Conservation (phyloP, 139 green algal species). For the Picochlorum sp. region DNA sequence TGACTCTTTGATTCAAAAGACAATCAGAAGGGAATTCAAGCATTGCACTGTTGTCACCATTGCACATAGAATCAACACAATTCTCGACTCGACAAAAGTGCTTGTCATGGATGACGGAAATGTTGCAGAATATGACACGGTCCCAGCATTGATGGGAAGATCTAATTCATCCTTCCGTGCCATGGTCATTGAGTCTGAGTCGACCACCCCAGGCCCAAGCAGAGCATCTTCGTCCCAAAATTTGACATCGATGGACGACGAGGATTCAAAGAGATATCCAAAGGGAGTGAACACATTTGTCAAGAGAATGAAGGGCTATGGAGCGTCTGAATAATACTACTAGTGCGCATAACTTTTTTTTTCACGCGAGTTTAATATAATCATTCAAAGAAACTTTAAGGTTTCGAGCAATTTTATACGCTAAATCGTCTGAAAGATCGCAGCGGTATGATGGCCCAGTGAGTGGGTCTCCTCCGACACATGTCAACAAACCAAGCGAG, state of each 20-base stretch:
- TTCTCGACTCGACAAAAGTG: constrained; percentile 64
- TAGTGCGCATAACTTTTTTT: background rate
- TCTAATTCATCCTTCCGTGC: constrained; percentile 13
- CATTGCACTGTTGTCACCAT: constrained; percentile 81
- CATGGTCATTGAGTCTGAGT: constrained; percentile 24
- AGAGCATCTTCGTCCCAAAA: background rate
- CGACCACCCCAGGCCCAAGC: background rate
- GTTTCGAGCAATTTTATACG: constrained; percentile 26
- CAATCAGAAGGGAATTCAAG: constrained; percentile 73
- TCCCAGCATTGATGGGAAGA: constrained; percentile 23
- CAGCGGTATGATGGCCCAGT: constrained; percentile 32
- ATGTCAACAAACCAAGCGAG: constrained; percentile 31
- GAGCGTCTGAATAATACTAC: background rate
- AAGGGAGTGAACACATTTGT: constrained; percentile 25
- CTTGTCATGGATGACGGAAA: constrained; percentile 53
- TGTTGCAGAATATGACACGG: constrained; percentile 44
- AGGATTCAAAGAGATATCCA: background rate
- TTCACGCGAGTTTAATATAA: constrained; percentile 24
- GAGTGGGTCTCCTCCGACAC: constrained; percentile 18
- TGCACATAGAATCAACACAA: constrained; percentile 67
- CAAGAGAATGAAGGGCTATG: constrained; percentile 6
- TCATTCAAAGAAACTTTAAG: constrained; percentile 23
- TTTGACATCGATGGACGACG: background rate
- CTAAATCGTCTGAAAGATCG: constrained; percentile 30
- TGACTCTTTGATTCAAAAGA: constrained; percentile 68